Percentiles rank a stretch among this genome's conserved stretches.
phyloP scores from a whole-genome alignment of 192 early-diverging fungal species.

The Podila minutissima region DNA sequence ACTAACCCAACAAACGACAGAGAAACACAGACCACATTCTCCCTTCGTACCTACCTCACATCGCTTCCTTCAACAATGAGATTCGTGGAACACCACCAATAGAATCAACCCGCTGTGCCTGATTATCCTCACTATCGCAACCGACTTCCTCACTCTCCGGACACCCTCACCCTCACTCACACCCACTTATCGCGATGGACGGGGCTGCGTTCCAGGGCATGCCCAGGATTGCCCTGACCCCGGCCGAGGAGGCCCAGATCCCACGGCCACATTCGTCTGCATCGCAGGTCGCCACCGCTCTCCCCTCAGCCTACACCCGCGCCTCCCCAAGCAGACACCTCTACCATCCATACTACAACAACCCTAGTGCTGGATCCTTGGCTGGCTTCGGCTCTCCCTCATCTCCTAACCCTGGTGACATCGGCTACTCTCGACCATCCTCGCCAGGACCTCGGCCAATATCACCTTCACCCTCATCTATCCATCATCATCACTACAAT shows the following conservation, averaged over 20 bases:
- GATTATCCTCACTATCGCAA: background rate
- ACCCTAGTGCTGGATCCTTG: constrained; percentile 13
- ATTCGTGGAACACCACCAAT: background rate
- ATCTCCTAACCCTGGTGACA: constrained; percentile 19
- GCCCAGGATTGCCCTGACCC: constrained; percentile 48
- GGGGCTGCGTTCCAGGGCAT: constrained; percentile 50
- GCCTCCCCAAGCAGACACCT: constrained; percentile 8
- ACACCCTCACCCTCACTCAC: background rate
- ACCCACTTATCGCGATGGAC: constrained; percentile 15
- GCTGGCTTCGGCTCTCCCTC: constrained; percentile 8
- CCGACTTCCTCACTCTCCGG: background rate
- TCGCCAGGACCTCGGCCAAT: constrained; percentile 26
- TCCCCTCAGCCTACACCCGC: constrained; percentile 32
- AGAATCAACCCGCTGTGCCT: background rate
- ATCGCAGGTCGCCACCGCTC: constrained; percentile 34
- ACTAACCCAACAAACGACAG: no score
- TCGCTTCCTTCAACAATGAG: background rate
- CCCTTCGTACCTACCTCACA: no score
- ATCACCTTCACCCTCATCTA: constrained; percentile 8
- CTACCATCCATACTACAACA: constrained; percentile 28
- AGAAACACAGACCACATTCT: no score
- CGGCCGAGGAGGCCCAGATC: constrained; percentile 41
- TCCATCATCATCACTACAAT: background rate
- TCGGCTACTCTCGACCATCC: constrained; percentile 21
- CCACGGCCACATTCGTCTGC: constrained; percentile 39